Conservation (phyloP, 768 basidiomycete genomes). For the Dioszegia aurantiaca region DNA sequence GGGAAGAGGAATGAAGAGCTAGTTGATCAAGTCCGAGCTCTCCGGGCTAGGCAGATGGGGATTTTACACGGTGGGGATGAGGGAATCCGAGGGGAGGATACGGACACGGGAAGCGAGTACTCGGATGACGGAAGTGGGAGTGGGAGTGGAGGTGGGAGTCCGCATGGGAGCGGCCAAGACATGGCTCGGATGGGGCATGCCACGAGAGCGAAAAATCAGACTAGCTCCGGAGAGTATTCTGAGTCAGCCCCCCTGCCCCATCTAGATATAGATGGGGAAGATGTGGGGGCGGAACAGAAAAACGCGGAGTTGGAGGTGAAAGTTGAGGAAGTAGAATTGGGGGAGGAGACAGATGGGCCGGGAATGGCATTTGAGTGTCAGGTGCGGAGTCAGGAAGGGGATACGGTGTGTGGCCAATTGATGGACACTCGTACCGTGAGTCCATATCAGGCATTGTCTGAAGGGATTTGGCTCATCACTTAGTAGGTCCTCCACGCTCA, state of each 20-base stretch:
- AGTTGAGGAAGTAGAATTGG: slow-evolving; percentile 4
- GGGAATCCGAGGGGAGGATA: slow-evolving; percentile 13
- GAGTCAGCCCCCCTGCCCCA: neutral
- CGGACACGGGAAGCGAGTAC: neutral
- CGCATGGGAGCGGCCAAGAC: neutral
- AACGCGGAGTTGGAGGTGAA: neutral
- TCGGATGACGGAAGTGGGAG: slow-evolving; percentile 4
- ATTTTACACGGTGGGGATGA: slow-evolving; percentile 20
- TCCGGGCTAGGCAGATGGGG: slow-evolving; percentile 36
- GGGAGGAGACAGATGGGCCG: slow-evolving; percentile 10
- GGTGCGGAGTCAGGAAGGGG: neutral
- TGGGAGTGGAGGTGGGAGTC: no score
- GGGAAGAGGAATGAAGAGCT: slow-evolving; percentile 34
- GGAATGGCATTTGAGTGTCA: slow-evolving; percentile 15
- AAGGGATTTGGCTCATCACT: no score
- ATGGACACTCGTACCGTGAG: slow-evolving; percentile 1
- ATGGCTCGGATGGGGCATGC: slow-evolving; percentile 1
- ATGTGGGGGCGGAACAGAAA: neutral
- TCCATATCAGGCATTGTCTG: neutral
- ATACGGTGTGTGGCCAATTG: slow-evolving; percentile 7
- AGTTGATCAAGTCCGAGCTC: slow-evolving; percentile 19
- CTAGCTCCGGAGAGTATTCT: slow-evolving; percentile 8
- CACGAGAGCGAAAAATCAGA: neutral
- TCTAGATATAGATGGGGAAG: neutral
- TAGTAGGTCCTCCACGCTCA: no score